Conservation (phyloP, 148 eudicot species). For the Nepenthes mirabilis region DNA sequence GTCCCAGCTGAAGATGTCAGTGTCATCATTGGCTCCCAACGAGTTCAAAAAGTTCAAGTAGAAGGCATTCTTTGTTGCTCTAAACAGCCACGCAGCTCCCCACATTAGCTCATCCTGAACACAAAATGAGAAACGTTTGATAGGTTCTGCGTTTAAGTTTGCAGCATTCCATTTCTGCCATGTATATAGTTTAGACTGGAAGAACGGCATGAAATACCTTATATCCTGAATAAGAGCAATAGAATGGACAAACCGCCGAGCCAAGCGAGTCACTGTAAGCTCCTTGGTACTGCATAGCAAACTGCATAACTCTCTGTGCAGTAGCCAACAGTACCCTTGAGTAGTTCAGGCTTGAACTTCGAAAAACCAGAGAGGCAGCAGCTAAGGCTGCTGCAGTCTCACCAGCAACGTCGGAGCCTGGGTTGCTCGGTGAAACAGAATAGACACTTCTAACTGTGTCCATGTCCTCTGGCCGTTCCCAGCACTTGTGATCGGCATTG, state of each 20-base stretch:
- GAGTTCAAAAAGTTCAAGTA: constrained; percentile 47
- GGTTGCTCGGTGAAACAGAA: constrained; percentile 50
- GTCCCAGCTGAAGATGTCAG: constrained; percentile 92
- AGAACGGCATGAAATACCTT: constrained; percentile 22
- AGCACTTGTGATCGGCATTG: constrained; percentile 59
- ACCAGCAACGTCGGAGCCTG: constrained; percentile 89
- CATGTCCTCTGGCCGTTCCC: constrained; percentile 99
- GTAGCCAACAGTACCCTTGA: constrained; percentile 38
- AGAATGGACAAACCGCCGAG: constrained; percentile 72
- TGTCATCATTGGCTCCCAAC: constrained; percentile 56
- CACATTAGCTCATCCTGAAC: constrained; percentile 78
- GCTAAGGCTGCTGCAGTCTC: constrained; percentile 94
- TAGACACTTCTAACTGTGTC: constrained; percentile 61
- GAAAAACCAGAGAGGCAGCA: constrained; percentile 67
- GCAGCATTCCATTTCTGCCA: not conserved
- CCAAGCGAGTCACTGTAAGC: constrained; percentile 77
- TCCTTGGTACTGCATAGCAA: constrained; percentile 69
- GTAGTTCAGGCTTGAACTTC: constrained; percentile 30
- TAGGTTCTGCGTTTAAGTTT: too few relatives aligned
- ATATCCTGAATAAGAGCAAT: constrained; percentile 92
- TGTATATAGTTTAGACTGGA: not conserved
- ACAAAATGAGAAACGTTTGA: not conserved
- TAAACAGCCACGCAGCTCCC: constrained; percentile 91
- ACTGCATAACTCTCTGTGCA: constrained; percentile 58
- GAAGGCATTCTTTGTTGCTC: constrained; percentile 49